Evolutionary conservation across 2,329 filamentous ascomycete species (phyloP).

Genomic region (Graphiopsis chlorocephala): DNA sequence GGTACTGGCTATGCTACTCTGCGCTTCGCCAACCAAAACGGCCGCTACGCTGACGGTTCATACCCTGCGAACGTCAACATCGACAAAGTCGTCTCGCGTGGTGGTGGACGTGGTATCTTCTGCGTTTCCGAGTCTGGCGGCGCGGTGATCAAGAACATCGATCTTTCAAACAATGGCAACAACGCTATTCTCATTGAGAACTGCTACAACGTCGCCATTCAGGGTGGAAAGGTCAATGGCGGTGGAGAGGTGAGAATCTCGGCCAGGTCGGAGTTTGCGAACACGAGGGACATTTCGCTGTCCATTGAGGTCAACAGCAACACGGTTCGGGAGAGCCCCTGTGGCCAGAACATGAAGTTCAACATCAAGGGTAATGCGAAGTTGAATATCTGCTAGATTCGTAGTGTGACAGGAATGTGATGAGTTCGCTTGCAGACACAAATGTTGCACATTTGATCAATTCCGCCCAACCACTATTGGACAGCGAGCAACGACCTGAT

Average conservation of each 20-base stretch:
- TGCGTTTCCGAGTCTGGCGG: constrained; percentile 57
- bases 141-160: constrained; percentile 49
- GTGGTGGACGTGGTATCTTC: constrained; percentile 57
- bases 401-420: not conserved
- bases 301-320: constrained; percentile 50
- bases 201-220: constrained; percentile 56
- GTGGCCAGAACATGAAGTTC: constrained; percentile 53
- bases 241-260: constrained; percentile 56
- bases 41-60: constrained; percentile 46
- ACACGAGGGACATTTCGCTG: constrained; percentile 52
- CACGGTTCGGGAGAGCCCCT: constrained; percentile 54
- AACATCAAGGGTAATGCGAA: constrained; percentile 47
- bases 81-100: constrained; percentile 54
- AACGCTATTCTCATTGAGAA: constrained; percentile 60
- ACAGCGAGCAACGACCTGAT: no score
- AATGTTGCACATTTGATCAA: not conserved
- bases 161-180: constrained; percentile 54
- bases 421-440: not conserved
- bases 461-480: no score
- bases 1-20: constrained; percentile 57
- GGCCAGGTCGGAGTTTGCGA: constrained; percentile 54
- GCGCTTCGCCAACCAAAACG: constrained; percentile 58
- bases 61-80: constrained; percentile 55
- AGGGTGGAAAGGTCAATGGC: constrained; percentile 51
- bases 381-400: constrained; percentile 41